Evolutionary conservation across 1,139 yeast species (phyloP), one percentile per base, ranked within the genome.

Genomic region (Spathaspora sp.): DNA sequence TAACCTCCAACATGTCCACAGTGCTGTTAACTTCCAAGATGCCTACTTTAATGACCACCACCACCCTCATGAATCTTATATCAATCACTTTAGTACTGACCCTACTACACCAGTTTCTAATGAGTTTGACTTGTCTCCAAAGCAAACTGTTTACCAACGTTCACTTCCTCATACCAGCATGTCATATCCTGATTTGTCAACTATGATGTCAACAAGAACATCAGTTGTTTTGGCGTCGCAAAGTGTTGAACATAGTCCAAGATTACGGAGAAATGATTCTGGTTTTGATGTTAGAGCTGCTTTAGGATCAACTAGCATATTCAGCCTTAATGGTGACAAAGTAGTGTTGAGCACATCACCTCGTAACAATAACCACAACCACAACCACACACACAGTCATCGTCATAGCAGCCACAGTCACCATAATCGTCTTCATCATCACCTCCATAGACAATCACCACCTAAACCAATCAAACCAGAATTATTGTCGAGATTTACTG

Each of bases 401-500:
- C 34, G 39, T n/a, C 29, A 37, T 26, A 16, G 20, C n/a, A 13
- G 15, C 8, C 39, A 24, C 38, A 29, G 25, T n/a, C 33, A 41
- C n/a, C 17, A 36, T 27, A 13, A 20, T 2, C 40, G 40, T 26
- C 36, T 36, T 13, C 44, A 42, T 11, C 43, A 41, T 24, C 43
- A 41, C 11, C 40, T 42, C 20, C 44, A 38, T n/a, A 26, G 44
- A 20, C 18, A 38, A 23, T 26, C 44, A 20, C 41, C 44, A 6
- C 37, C 44, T 20, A 42, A 42, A 29, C 44, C 44, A 11, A 42
- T 42, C 23, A 42, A 42, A 17, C 44, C 41, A 27, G 43, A 46
- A 41, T 42, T 50, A 29, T 39, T 44, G 17, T 34, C 49, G 4
- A 41, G 34, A 38, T 51, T 42, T 38, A 18, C 43, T 5, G 13